Conservation (phyloP, 768 basidiomycete genomes). For the Xanthoconium stramineum region DNA sequence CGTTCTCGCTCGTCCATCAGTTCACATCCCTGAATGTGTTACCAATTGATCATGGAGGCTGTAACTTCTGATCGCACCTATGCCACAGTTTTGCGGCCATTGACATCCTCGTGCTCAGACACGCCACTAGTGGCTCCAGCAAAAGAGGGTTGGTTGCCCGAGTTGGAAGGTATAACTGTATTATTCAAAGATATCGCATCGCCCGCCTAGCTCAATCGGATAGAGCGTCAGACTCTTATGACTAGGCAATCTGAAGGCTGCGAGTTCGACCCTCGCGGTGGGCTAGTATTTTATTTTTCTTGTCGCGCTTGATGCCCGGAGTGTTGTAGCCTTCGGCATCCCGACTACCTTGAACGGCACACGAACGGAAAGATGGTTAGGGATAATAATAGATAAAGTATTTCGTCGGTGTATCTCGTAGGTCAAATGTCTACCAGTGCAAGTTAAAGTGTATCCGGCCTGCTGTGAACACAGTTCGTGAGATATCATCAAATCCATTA, state of each 20-base stretch:
- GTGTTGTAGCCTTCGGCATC: too few species aligned
- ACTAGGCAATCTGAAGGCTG: constrained; percentile 54
- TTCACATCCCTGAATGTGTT: constrained; percentile 18
- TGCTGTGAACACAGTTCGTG: constrained; percentile 4
- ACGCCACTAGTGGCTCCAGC: neutral
- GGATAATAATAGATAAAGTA: constrained; percentile 24
- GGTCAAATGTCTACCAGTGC: constrained; percentile 2
- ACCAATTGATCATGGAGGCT: constrained; percentile 3
- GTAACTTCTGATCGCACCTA: neutral
- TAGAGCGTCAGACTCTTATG: constrained; percentile 66
- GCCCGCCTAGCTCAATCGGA: constrained; percentile 68
- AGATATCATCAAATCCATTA: constrained; percentile 19
- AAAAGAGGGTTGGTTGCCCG: too few species aligned
- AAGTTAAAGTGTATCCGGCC: neutral
- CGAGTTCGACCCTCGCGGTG: constrained; percentile 65
- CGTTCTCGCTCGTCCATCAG: neutral
- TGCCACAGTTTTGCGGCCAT: constrained; percentile 28
- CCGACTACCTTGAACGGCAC: too few species aligned
- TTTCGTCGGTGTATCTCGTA: constrained; percentile 14
- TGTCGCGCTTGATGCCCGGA: too few species aligned
- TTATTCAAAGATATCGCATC: neutral
- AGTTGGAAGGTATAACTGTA: too few species aligned
- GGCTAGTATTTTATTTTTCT: constrained; percentile 34
- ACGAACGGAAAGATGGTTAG: neutral
- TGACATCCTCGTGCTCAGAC: constrained; percentile 1